Evolutionary conservation across 768 basidiomycete genomes (phyloP), one percentile per base, ranked within the genome.

Genomic region (Rhodotorula diobovata): DNA sequence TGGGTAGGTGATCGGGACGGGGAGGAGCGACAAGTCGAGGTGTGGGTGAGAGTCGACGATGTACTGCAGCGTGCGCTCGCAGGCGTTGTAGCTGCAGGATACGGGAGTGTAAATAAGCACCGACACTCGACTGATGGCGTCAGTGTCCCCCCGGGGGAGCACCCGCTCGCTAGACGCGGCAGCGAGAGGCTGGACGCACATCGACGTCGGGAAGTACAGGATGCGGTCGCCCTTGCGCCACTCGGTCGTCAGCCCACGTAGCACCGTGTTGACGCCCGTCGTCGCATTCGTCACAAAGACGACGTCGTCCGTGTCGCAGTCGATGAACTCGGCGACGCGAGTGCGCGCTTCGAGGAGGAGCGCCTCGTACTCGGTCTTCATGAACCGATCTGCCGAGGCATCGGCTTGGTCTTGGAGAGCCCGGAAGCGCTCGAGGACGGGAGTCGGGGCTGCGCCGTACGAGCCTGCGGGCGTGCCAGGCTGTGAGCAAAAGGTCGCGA

Each of bases 221-320:
- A 77, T 16, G 32, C 54, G 41, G 58, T 78, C 77, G 15, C 68
- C 63, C 51, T 76, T 73, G 43, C 72, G 30, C 73, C 72, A 78
- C 23, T 60, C 37, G 18, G 63, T 58, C 34, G 66, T 55, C 35
- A 76, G 34, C 10, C 55, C 55, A 2, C 70, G 56, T 28, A 76
- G 37, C 2, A 70, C 76, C 23, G 32, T 39, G 59, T 76, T 75
- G 48, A 76, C 65, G 20, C 76, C 77, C 7, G 59, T 58, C 23
- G 77, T 76, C 4, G 77, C 71, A 43, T 71, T 73, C 2, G 57
- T 41, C 12, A 76, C 70, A 48, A 77, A 55, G 25, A 76, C 77
- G 16, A 77, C 32, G 25, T 77, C 73, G 28, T 59, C 64, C 5
- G 55, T 45, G 41, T 75, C 75, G 37, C 72, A 72, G 32, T 68